Conservation (phyloP, 2,329 filamentous ascomycete genomes). For the Pseudogymnoascus pannorum region DNA sequence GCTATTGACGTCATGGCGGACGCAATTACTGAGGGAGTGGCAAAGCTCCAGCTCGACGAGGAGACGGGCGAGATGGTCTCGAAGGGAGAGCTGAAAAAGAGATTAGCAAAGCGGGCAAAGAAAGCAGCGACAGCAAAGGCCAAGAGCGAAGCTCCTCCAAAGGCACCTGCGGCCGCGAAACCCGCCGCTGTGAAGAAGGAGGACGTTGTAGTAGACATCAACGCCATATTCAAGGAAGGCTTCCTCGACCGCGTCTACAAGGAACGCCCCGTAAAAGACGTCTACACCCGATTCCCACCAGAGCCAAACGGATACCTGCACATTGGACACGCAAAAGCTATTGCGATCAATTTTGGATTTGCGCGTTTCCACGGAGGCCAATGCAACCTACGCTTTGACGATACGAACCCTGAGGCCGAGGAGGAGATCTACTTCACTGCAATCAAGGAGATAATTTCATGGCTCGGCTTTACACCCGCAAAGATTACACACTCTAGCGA, state of each 20-base stretch:
- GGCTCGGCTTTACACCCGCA: slow-evolving; percentile 77
- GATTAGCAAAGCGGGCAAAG: slow-evolving; percentile 50
- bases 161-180: slow-evolving; percentile 28
- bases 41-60: slow-evolving; percentile 55
- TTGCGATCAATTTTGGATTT: slow-evolving; percentile 94
- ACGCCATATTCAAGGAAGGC: slow-evolving; percentile 73
- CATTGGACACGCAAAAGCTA: slow-evolving; percentile 91
- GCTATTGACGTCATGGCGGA: slow-evolving; percentile 37
- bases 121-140: slow-evolving; percentile 47
- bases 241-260: slow-evolving; percentile 68
- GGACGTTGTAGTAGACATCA: slow-evolving; percentile 41
- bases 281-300: slow-evolving; percentile 69
- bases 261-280: slow-evolving; percentile 53
- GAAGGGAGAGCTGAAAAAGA: slow-evolving; percentile 57
- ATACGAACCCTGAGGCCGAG: slow-evolving; percentile 91
- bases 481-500: slow-evolving; percentile 83
- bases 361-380: slow-evolving; percentile 63
- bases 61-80: slow-evolving; percentile 61
- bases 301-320: slow-evolving; percentile 93
- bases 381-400: slow-evolving; percentile 76
- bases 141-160: slow-evolving; percentile 37
- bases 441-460: slow-evolving; percentile 81
- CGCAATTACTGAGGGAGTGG: slow-evolving; percentile 35
- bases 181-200: slow-evolving; percentile 20
- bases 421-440: slow-evolving; percentile 82